Conservation (phyloP, 169 alveolate genomes). For the Eimeria necatrix region DNA sequence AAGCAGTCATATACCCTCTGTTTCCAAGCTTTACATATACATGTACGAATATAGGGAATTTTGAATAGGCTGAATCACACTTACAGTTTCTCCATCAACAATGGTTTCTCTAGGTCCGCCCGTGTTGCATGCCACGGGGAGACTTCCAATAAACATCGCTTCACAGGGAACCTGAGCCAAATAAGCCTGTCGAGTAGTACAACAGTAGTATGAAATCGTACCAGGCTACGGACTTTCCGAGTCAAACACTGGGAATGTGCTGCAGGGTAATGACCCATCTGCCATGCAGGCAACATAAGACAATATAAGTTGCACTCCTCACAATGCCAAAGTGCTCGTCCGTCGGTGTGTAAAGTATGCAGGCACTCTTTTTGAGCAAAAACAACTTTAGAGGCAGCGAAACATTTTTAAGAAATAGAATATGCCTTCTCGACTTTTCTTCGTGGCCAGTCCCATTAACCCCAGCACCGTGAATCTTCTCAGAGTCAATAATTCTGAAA, state of each 20-base stretch:
- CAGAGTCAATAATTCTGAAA: constrained; percentile 32
- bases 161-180: constrained; percentile 78
- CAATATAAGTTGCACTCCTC: not conserved
- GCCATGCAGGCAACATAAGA: not conserved
- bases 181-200: not conserved
- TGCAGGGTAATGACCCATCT: not conserved
- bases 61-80: not conserved
- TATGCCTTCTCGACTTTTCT: constrained; percentile 77
- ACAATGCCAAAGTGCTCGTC: constrained; percentile 98
- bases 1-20: not conserved
- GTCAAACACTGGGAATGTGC: not conserved
- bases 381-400: constrained; percentile 88
- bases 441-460: not conserved
- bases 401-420: constrained; percentile 91
- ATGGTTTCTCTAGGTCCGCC: constrained; percentile 97
- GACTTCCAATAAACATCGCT: constrained; percentile 87
- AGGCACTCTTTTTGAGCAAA: constrained; percentile 89
- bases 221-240: not conserved
- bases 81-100: constrained; percentile 90
- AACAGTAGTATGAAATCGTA: not conserved
- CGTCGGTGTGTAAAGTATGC: constrained; percentile 96
- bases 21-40: not conserved
- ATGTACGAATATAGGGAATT: not conserved
- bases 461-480: not conserved
- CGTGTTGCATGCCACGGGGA: constrained; percentile 94